Conservation (phyloP, 2,329 filamentous ascomycete genomes). For the Fusarium succisae region DNA sequence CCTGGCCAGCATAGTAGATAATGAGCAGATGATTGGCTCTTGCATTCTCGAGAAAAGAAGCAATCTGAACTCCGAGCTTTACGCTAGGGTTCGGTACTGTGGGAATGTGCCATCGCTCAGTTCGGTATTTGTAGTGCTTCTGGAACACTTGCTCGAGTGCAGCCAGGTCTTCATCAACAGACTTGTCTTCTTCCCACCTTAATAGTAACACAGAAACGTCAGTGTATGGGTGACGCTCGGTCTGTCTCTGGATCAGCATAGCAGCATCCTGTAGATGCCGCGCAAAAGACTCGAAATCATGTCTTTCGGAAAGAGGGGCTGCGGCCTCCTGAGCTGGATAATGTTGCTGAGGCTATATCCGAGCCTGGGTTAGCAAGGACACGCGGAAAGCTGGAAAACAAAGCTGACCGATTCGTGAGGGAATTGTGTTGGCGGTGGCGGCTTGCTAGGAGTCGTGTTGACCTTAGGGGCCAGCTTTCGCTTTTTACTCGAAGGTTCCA, state of each 20-base stretch:
- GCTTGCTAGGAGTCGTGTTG: conserved; percentile 44
- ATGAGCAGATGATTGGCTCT: conserved; percentile 68
- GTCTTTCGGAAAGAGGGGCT: conserved; percentile 56
- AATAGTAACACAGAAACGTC: conserved; percentile 69
- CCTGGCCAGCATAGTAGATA: conserved; percentile 71
- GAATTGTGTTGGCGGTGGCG: conserved; percentile 46
- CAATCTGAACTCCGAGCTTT: conserved; percentile 69
- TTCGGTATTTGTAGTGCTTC: conserved; percentile 69
- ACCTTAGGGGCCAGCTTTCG: conserved; percentile 57
- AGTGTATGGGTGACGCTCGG: conserved; percentile 65
- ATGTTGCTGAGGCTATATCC: conserved; percentile 45
- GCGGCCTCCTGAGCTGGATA: conserved; percentile 53
- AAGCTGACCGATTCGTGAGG: conserved; percentile 50
- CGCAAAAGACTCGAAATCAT: conserved; percentile 74
- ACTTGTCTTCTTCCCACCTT: conserved; percentile 69
- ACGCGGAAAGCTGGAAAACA: conserved; percentile 28
- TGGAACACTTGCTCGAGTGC: conserved; percentile 66
- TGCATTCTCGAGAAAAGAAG: conserved; percentile 67
- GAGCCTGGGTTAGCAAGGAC: conserved; percentile 33
- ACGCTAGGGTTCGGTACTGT: conserved; percentile 66
- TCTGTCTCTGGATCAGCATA: conserved; percentile 72
- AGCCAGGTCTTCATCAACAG: conserved; percentile 62
- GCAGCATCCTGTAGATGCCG: conserved; percentile 74
- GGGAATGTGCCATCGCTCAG: conserved; percentile 69
- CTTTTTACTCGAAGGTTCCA: conserved; percentile 56